Percentiles rank a stretch among this genome's conserved stretches.
Conservation (phyloP, 257 asterid species). For the Rehmannia glutinosa region DNA sequence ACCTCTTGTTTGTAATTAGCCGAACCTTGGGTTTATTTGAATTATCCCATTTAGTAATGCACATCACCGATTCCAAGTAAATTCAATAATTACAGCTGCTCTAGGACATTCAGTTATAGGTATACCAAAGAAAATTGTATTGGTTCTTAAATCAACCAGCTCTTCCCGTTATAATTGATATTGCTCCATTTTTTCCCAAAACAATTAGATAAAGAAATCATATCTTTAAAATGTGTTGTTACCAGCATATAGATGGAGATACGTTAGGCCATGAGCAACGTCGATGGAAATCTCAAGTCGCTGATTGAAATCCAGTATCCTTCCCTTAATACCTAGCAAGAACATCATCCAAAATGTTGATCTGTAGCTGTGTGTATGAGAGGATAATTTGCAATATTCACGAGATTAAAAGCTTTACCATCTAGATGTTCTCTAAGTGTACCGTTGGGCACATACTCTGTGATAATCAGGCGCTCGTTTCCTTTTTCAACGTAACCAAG, state of each 20-base stretch:
- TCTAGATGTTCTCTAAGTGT: conserved; percentile 96
- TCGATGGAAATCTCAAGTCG: conserved; percentile 93
- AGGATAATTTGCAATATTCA: background rate
- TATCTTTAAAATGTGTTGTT: conserved; percentile 14
- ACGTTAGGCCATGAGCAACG: conserved; percentile 89
- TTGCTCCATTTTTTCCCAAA: background rate
- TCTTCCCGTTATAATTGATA: background rate
- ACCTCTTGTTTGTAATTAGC: too few relatives aligned
- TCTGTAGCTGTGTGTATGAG: background rate
- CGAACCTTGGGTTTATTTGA: too few relatives aligned
- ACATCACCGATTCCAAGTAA: background rate
- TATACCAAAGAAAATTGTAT: background rate
- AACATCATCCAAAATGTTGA: conserved; percentile 19
- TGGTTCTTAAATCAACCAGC: background rate
- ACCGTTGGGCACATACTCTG: conserved; percentile 94
- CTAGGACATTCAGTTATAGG: background rate
- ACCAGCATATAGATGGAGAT: conserved; percentile 95
- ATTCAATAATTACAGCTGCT: background rate
- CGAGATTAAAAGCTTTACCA: conserved; percentile 47
- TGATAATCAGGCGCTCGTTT: conserved; percentile 77
- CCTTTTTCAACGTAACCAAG: conserved; percentile 91
- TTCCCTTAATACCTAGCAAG: conserved; percentile 64
- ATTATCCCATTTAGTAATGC: too few relatives aligned
- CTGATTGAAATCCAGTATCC: conserved; percentile 81
- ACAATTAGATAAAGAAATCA: conserved; percentile 14